phyloP scores from a whole-genome alignment of 768 basidiomycete genomes.

The Termitomyces sp. region DNA sequence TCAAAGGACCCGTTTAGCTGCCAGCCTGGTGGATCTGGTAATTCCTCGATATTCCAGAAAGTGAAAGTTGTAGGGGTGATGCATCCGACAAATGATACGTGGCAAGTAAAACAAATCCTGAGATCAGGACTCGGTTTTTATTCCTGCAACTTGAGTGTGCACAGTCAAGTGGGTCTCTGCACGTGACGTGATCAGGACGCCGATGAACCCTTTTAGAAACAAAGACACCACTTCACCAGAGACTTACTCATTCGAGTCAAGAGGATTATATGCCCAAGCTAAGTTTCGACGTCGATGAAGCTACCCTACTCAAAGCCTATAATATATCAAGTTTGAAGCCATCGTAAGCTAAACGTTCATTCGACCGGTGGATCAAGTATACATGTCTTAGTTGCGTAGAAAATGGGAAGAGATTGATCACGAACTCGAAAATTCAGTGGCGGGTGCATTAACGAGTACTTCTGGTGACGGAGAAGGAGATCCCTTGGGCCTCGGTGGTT shows the following conservation, averaged over 20 bases:
- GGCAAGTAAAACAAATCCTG: no score
- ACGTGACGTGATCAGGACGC: no score
- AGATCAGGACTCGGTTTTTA: no score
- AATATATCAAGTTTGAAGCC: constrained; percentile 75
- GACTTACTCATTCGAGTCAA: neutral
- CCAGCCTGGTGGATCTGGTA: no score
- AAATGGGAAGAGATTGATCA: constrained; percentile 91
- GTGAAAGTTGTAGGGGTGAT: no score
- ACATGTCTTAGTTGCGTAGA: constrained; percentile 29
- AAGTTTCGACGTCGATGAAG: constrained; percentile 75
- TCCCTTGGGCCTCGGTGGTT: constrained; percentile 71
- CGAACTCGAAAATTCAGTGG: constrained; percentile 73
- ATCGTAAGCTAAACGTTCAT: constrained; percentile 39
- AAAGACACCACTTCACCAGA: no score
- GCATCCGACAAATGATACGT: no score
- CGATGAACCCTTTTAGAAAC: no score
- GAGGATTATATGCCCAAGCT: constrained; percentile 46
- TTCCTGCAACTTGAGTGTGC: no score
- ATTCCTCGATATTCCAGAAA: no score
- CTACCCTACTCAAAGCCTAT: constrained; percentile 81
- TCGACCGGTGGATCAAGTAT: neutral
- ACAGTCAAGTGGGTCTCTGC: no score
- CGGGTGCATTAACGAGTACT: constrained; percentile 59
- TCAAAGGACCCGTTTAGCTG: no score
- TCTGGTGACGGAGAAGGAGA: constrained; percentile 62